Evolutionary conservation across 1,284 basidiomycete species (phyloP), one percentile per base, ranked within the genome.

Genomic region (Pascua sp.): DNA sequence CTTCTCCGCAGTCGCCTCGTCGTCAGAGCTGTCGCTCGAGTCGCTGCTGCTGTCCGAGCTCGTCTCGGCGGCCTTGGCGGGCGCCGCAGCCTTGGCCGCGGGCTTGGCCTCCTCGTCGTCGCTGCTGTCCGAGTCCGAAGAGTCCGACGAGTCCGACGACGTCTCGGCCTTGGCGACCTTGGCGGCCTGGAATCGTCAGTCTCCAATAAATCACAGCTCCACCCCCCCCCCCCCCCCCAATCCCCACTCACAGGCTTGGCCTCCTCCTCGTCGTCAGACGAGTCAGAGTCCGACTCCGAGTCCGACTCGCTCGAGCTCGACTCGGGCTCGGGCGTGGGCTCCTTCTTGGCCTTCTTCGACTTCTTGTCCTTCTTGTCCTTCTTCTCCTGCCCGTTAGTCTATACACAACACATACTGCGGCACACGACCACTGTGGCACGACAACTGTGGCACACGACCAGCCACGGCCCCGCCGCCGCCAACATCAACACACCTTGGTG

Each of bases 331-430:
- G 76, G 75, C 43, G 76, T 75, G 12, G 73, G 72, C 61, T 75
- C 77, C 70, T 77, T 77, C 67, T 72, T 71, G 55, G 67, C 55
- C 70, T 78, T 77, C 71, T 78, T 78, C 43, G 69, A 61, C 63
- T 73, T 73, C 68, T 72, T 68, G 55, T 67, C 64, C 51, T 55
- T 51, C 53, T 53, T 56, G 37, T 55, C 41, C 50, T 41, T 42
- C 55, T 56, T 44, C 13, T 50, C 49, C 18, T 42, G 13, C 49
- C 43, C 40, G 32, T 51, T 51, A 17, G 37, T 17, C 16, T 42
- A 7, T 7, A 32, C 24, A 32, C 24, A 32, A 4, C 7, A 7
- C 24, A 32, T 32, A 32, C 24, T 32, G 24, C 7, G 24, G 24
- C 24, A 32, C 24, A 32, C 24, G 24, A 32, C 24, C 24, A 32